A percentile compares a stretch with the other conserved stretches of the same genome.
These are phyloP conservation scores for Penicillium chermesinum DNA, from an alignment of 495 filamentous ascomycete genomes.

Conservation along the genomic window DNA sequence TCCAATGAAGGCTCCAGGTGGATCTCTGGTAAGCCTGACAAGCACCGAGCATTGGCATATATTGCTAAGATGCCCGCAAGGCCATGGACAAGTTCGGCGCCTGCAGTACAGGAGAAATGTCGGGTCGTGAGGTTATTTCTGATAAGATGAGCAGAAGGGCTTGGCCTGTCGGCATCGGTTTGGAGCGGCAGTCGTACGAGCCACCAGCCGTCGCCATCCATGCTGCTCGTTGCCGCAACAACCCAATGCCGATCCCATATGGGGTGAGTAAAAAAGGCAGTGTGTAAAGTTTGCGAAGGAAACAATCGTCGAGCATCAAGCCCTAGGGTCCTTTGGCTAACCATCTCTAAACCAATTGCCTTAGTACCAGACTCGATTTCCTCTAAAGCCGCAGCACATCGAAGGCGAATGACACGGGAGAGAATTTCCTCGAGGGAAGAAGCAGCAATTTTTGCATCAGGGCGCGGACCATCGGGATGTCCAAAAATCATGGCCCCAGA, in stretches of 20 bases:
- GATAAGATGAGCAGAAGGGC: constrained; percentile 24
- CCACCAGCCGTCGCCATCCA: constrained; percentile 75
- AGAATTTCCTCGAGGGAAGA: constrained; percentile 51
- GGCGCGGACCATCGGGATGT: constrained; percentile 22
- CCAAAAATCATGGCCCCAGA: constrained; percentile 47
- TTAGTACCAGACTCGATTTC: constrained; percentile 57
- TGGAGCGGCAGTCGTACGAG: constrained; percentile 50
- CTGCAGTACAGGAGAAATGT: constrained; percentile 20
- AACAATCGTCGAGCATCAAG: constrained; percentile 59
- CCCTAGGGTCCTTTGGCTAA: constrained; percentile 47
- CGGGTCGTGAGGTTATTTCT: constrained; percentile 22
- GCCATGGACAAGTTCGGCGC: constrained; percentile 35
- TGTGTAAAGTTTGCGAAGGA: constrained; percentile 52
- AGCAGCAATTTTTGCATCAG: constrained; percentile 33
- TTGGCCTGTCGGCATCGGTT: constrained; percentile 7
- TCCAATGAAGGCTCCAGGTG: constrained; percentile 31
- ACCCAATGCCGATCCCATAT: constrained; percentile 65
- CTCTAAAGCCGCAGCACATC: constrained; percentile 53
- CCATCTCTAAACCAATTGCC: constrained; percentile 56
- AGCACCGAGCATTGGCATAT: constrained; percentile 37
- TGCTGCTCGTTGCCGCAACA: constrained; percentile 60
- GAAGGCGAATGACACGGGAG: constrained; percentile 48
- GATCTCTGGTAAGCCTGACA: constrained; percentile 30
- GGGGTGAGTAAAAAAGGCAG: constrained; percentile 58
- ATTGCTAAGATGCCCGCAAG: constrained; percentile 39